Evolutionary conservation across 139 green algal species (phyloP).

Genomic region (Protoeuglena noctilucae): DNA sequence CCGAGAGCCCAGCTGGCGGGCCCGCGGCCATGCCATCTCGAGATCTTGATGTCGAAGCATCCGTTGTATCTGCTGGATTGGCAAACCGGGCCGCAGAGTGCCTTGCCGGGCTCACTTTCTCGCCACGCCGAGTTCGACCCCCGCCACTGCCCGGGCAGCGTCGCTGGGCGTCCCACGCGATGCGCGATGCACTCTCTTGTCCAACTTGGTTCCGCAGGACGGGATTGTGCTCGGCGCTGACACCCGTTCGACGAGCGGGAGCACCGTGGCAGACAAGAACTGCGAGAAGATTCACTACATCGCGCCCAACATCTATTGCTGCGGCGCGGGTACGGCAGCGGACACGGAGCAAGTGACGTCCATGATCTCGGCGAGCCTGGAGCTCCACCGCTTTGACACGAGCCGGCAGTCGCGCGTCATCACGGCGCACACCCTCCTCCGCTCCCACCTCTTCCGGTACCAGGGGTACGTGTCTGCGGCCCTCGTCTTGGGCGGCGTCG

Average conservation of each 20-base stretch:
- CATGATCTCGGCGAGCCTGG: constrained; percentile 81
- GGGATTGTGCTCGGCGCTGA: constrained; percentile 95
- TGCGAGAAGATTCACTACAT: constrained; percentile 99
- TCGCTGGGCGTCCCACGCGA: no score
- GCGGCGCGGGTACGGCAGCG: constrained; percentile 88
- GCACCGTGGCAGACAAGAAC: constrained; percentile 98
- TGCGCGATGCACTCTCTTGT: no score
- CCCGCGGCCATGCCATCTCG: no score
- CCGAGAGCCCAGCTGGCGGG: no score
- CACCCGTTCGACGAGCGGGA: constrained; percentile 84
- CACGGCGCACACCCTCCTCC: constrained; percentile 89
- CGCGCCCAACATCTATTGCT: constrained; percentile 96
- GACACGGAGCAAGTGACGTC: constrained; percentile 92
- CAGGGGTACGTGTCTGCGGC: constrained; percentile 89
- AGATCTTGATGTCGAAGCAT: no score
- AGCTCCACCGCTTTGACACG: constrained; percentile 78
- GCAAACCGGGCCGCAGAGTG: no score
- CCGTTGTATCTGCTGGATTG: no score
- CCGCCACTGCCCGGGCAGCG: neutral
- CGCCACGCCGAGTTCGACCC: neutral
- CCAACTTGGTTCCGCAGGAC: constrained; percentile 39
- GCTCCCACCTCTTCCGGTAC: constrained; percentile 93
- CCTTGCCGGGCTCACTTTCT: no score
- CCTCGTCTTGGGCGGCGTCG: constrained; percentile 85
- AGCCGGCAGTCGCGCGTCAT: constrained; percentile 65